Percentiles rank a stretch among this genome's conserved stretches.
Evolutionary conservation across 164 flowering plant genomes (phyloP).

Genomic region (Vitis rupestris): DNA sequence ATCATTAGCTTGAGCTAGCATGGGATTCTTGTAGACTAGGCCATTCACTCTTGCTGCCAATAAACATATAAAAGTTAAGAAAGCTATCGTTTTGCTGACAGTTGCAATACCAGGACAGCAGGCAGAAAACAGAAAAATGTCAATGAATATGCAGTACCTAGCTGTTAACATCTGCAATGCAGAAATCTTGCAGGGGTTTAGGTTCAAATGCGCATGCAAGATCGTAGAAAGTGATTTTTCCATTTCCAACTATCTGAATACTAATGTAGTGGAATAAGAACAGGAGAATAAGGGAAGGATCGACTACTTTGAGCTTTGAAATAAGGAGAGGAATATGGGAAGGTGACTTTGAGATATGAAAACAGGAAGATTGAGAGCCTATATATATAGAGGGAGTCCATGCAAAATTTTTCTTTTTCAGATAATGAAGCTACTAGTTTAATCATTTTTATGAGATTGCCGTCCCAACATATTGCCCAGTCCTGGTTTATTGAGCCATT

Average conservation of each 20-base stretch:
- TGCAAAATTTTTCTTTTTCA: no score
- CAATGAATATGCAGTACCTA: background rate
- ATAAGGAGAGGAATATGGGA: background rate
- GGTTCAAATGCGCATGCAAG: conserved; percentile 10
- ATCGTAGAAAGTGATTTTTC: conserved; percentile 1
- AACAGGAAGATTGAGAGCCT: no score
- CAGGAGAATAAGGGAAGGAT: background rate
- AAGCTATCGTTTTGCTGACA: background rate
- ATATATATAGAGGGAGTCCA: no score
- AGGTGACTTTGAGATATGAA: background rate
- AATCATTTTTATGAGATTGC: no score
- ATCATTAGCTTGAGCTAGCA: conserved; percentile 1
- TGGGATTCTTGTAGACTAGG: conserved; percentile 7
- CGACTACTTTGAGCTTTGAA: background rate
- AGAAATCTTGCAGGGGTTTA: conserved; percentile 11
- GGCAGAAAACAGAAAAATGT: background rate
- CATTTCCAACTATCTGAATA: background rate
- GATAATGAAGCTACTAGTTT: no score
- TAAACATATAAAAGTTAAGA: background rate
- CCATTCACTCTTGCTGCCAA: conserved; percentile 16
- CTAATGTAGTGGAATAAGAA: background rate
- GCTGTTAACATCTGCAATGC: conserved; percentile 6
- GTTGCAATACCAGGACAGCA: background rate
- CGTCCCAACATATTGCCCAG: no score
- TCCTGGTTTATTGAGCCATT: no score